Evolutionary conservation across 805 yeast species (phyloP).

Genomic region (Yamadazyma philogaea): DNA sequence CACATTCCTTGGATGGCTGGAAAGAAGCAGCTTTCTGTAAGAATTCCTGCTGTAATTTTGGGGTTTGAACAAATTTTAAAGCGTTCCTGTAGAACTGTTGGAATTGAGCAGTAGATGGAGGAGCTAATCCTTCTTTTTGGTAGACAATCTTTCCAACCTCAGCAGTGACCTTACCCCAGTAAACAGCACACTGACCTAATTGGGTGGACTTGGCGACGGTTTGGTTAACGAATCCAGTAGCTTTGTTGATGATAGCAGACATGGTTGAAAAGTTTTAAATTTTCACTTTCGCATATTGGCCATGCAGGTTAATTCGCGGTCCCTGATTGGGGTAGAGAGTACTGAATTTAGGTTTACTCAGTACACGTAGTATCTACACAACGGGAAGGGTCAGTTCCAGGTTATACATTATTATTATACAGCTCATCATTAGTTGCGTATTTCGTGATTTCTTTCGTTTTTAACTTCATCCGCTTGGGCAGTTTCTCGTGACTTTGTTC

Average conservation of each 20-base stretch:
- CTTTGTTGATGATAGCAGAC: conserved; percentile 45
- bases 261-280: conserved; percentile 18
- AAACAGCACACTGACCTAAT: conserved; percentile 55
- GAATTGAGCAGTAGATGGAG: conserved; percentile 78
- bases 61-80: conserved; percentile 33
- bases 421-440: no score
- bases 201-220: conserved; percentile 36
- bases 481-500: no score
- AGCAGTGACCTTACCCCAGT: conserved; percentile 73
- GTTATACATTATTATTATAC: no score
- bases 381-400: no score
- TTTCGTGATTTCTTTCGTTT: no score
- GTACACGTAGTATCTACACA: no score
- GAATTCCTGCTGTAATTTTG: conserved; percentile 58
- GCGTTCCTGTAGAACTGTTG: conserved; percentile 63
- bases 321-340: background rate
- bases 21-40: conserved; percentile 44
- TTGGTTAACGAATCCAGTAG: conserved; percentile 36
- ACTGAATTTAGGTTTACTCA: no score
- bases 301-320: conserved; percentile 4
- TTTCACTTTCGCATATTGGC: conserved; percentile 4
- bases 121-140: conserved; percentile 88
- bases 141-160: conserved; percentile 76
- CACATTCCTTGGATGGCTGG: conserved; percentile 52
- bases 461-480: no score